phyloP scores from a whole-genome alignment of 768 basidiomycete species.

The Lyophyllum shimeji region DNA sequence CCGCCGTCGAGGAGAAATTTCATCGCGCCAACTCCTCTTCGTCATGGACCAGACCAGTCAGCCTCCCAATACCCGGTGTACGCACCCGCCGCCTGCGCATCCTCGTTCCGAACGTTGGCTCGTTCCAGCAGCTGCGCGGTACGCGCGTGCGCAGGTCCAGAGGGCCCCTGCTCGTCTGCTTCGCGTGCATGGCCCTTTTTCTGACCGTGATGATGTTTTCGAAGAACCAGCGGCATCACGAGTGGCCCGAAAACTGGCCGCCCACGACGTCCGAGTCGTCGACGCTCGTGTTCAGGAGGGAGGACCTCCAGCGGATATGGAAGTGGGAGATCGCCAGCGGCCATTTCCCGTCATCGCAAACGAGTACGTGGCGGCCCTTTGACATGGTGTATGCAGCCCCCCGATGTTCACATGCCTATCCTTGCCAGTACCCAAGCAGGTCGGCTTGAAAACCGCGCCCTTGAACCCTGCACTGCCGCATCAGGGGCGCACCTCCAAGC shows the following conservation, averaged over 20 bases:
- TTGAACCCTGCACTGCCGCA: slow-evolving; percentile 68
- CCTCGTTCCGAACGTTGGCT: slow-evolving; percentile 51
- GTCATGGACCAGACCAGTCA: slow-evolving; percentile 55
- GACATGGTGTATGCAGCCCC: neutral
- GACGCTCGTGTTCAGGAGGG: slow-evolving; percentile 67
- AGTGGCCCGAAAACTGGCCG: slow-evolving; percentile 43
- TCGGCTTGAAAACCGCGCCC: slow-evolving; percentile 55
- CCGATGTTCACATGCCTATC: neutral
- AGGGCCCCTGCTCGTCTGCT: slow-evolving; percentile 51
- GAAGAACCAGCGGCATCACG: slow-evolving; percentile 38
- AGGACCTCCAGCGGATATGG: slow-evolving; percentile 86
- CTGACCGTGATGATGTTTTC: slow-evolving; percentile 47
- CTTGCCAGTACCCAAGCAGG: slow-evolving; percentile 58
- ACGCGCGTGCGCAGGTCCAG: slow-evolving; percentile 52
- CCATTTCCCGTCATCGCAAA: slow-evolving; percentile 76
- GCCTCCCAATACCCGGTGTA: slow-evolving; percentile 58
- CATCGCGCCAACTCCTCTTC: slow-evolving; percentile 27
- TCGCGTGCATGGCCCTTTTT: slow-evolving; percentile 51
- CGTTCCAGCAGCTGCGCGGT: slow-evolving; percentile 42
- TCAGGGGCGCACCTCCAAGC: slow-evolving; percentile 42
- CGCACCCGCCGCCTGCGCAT: slow-evolving; percentile 58
- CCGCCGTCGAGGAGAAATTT: slow-evolving; percentile 42
- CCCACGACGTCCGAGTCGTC: slow-evolving; percentile 44
- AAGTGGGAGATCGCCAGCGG: slow-evolving; percentile 91
- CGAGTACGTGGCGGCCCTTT: slow-evolving; percentile 49